Percentiles rank a stretch among this genome's conserved stretches.
These are phyloP conservation scores for Lasiosphaeris hirsuta DNA, from an alignment of 495 filamentous ascomycete species.

Conservation along the genomic window DNA sequence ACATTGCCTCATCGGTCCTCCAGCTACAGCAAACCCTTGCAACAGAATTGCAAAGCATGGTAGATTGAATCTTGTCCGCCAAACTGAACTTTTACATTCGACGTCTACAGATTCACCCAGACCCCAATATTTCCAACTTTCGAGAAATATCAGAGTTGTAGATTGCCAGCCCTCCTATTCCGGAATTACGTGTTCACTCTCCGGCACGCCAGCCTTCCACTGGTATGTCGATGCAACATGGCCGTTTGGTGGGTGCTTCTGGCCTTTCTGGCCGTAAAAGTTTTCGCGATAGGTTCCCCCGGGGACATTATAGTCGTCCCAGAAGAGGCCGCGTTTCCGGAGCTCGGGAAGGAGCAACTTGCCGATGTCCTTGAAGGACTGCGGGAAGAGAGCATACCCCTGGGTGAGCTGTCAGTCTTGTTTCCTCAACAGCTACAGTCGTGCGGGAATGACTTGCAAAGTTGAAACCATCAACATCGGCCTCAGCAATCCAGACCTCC, in stretches of 20 bases:
- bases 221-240: slow-evolving; percentile 35
- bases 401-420: slow-evolving; percentile 13
- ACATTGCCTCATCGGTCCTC: background rate
- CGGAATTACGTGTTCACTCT: slow-evolving; percentile 30
- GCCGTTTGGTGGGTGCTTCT: slow-evolving; percentile 29
- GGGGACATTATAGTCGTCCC: slow-evolving; percentile 46
- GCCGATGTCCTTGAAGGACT: slow-evolving; percentile 61
- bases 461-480: slow-evolving; percentile 60
- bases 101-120: no score
- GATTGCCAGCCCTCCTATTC: slow-evolving; percentile 7
- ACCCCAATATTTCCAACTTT: no score
- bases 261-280: slow-evolving; percentile 37
- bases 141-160: no score
- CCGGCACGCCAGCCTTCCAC: slow-evolving; percentile 34
- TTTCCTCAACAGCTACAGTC: background rate
- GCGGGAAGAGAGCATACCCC: slow-evolving; percentile 59
- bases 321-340: slow-evolving; percentile 51
- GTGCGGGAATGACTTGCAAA: slow-evolving; percentile 28
- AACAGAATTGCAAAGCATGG: no score
- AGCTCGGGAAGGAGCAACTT: slow-evolving; percentile 60
- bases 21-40: background rate
- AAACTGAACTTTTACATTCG: no score
- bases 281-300: slow-evolving; percentile 53
- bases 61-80: no score
- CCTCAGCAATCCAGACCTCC: slow-evolving; percentile 58